Evolutionary conservation across 2,329 filamentous ascomycete species (phyloP), one percentile per base, ranked within the genome.

Genomic region (Penicillium sp.): DNA sequence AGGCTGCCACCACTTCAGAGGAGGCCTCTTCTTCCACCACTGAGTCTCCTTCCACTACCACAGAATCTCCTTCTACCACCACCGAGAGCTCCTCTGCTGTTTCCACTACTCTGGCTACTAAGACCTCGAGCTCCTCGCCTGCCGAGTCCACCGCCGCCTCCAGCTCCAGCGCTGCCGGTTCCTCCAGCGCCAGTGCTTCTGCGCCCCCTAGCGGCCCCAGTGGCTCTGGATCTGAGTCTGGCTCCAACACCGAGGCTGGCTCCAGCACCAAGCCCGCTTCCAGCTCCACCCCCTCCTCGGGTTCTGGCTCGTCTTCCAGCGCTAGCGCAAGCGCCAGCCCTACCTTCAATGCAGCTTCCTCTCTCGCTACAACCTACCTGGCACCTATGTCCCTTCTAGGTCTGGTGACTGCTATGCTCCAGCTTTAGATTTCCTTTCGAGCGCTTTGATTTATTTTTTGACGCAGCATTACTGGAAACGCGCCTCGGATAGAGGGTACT

Each of bases 361-460:
- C 54, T 43, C 35, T 65, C 9, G 66, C 60, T 34, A 62, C 66
- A 41, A 60, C 51, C 50, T 60, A 65, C 53, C 26, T 68, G 16
- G 57, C 53, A 18, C 60, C 61, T 19, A 53, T 69, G 11, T 60
- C 61, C 45, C 41, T 65, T 30, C 43, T 67, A 49, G 62, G 60
- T 45, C 55, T 70, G 53, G 39, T 70, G 38, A 56, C 63, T 43
- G 65, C 66, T 36, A 60, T 71, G 60, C 46, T 71, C 41, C 66
- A 68, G 60, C 56, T 71, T 51, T 71, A 64, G 63, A 45, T 46
- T 27, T 38, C n/a, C 16, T 29, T 39, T 44, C 18, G 19, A 42
- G 48, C 42, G 47, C 29, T 49, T 29, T 41, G 42, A 26, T 23
- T 10, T 51, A 41, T 9, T 18, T 41, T 48, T 26, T 51, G 23